phyloP scores from a whole-genome alignment of 2,329 filamentous ascomycete genomes.

The Emergomyces pasteurianus region DNA sequence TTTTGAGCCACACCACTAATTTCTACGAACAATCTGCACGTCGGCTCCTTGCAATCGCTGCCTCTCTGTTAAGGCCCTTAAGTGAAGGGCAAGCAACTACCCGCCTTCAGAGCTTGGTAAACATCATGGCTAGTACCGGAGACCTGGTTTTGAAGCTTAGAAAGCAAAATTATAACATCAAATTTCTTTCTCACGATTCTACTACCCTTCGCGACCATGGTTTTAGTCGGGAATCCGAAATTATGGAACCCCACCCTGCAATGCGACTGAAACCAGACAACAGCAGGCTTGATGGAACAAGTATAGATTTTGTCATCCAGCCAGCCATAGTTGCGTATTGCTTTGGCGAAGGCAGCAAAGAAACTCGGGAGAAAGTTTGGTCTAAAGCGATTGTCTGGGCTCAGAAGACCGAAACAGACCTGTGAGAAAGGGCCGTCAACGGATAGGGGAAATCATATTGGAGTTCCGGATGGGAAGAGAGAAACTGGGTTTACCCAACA shows the following conservation, averaged over 20 bases:
- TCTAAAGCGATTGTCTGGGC: conserved; percentile 5
- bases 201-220: not conserved
- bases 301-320: conserved; percentile 4
- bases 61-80: not conserved
- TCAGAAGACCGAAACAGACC: not conserved
- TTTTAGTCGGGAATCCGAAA: not conserved
- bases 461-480: too few relatives aligned
- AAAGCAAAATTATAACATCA: not conserved
- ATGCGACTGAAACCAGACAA: not conserved
- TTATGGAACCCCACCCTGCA: conserved; percentile 3
- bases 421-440: not conserved
- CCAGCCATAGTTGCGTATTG: conserved; percentile 4
- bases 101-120: not conserved
- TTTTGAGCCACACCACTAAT: not conserved
- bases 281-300: not conserved
- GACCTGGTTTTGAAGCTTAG: not conserved
- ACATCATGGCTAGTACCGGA: not conserved
- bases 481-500: not conserved
- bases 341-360: not conserved
- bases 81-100: not conserved
- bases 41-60: not conserved
- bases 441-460: not conserved
- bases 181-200: not conserved
- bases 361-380: not conserved
- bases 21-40: not conserved